Evolutionary conservation across 139 green algal genomes (phyloP), one percentile per base, ranked within the genome.

Genomic region (Yamagishiella unicocca): DNA sequence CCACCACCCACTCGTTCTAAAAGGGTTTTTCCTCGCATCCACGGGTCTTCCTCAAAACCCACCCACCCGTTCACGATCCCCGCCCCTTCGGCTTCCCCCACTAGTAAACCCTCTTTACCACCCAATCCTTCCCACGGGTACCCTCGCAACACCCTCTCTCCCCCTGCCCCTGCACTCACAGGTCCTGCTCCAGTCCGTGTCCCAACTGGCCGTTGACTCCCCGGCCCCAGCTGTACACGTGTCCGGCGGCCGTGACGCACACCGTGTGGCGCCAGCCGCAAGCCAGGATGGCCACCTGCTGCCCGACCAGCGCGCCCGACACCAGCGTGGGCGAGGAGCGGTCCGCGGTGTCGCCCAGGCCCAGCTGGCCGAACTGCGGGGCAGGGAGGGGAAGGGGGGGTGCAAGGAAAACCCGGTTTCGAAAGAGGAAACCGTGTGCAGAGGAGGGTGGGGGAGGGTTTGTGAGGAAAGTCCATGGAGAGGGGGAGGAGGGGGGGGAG

Each of bases 181-280:
- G 37, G 53, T 94, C 90, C 83, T 83, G 71, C 75, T 91, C 89
- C 46, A 31, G 29, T 2, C 88, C 88, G 12, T 87, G 87, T 19
- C 96, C 94, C 61, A 98, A 94, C 94, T 98, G 97, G 0, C 96
- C 96, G 35, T 96, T 98, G 37, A 94, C 94, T 40, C 94, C 95
- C 6, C 96, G 82, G 2, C 97, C 97, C 96, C 97, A 99, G 45
- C 88, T 90, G 82, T 89, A 99, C 37, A 97, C 93, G 9, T 91
- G 73, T 25, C 95, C 95, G 1, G 17, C 55, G 0, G 74, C 27
- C 1, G 92, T 97, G 1, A 94, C 87, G 1, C 80, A 93, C 45
- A 97, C 38, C 1, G 94, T 97, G 91, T 99, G 97, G 35, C 95
- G 90, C 96, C 96, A 98, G 21, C 96, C 97, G 89, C 95, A 98